Evolutionary conservation across 805 yeast genomes (phyloP).

Genomic region (Saccharomyces kudriavzevii): DNA sequence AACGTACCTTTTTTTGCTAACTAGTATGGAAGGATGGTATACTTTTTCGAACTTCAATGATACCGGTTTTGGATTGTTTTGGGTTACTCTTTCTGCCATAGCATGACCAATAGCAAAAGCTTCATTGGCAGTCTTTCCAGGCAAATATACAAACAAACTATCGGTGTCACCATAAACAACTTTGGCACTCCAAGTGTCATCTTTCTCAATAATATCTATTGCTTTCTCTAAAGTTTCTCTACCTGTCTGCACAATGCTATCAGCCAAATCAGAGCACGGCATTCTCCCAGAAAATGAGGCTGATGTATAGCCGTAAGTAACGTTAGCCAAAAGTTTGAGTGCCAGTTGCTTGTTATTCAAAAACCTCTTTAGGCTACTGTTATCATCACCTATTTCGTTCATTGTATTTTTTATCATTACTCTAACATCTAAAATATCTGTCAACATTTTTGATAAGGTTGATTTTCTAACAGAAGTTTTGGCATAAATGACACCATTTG

Average conservation of each 20-base stretch:
- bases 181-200: constrained; percentile 68
- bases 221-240: constrained; percentile 74
- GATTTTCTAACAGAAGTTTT: constrained; percentile 61
- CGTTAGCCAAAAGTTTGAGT: constrained; percentile 83
- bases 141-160: constrained; percentile 81
- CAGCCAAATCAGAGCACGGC: constrained; percentile 96
- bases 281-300: constrained; percentile 94
- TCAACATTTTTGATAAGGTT: constrained; percentile 71
- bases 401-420: constrained; percentile 71
- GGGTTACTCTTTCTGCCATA: constrained; percentile 58
- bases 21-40: constrained; percentile 73
- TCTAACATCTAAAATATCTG: constrained; percentile 73
- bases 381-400: constrained; percentile 36
- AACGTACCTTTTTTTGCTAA: constrained; percentile 85
- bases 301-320: constrained; percentile 91
- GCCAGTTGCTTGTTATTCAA: constrained; percentile 79
- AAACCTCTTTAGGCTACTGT: constrained; percentile 40
- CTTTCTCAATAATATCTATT: constrained; percentile 54
- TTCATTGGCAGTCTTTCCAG: constrained; percentile 67
- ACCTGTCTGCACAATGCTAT: constrained; percentile 86
- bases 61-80: constrained; percentile 69
- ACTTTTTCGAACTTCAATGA: constrained; percentile 86
- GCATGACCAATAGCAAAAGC: constrained; percentile 71
- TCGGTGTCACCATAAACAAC: constrained; percentile 98
- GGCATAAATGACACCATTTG: constrained; percentile 80